Evolutionary conservation across 164 flowering plant species (phyloP), one percentile per base, ranked within the genome.

Genomic region (Stephania yunnanensis): DNA sequence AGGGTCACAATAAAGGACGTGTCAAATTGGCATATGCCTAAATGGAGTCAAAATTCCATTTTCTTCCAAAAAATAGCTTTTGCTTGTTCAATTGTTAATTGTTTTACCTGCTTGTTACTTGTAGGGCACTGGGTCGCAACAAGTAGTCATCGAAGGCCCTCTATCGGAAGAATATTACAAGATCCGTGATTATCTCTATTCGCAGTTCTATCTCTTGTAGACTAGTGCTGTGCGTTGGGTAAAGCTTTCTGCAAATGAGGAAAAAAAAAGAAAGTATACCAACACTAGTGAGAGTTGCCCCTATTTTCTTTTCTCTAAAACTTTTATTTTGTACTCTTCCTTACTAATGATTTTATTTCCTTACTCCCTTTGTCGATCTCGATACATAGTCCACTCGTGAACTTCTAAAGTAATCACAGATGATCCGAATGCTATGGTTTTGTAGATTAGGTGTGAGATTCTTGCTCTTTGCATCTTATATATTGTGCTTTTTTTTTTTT

Each of bases 131-230:
- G 89, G 91, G 46, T 83, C 87, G 58, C 99, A 93, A 80, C 97
- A 93, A 76, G 87, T 95, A 69, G 79, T 93, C 7, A 86, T 95
- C 25, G 99, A 95, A 78, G 97, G 98, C 4, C 98, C 98, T 6
- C 84, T 95, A 25, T 80, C 92, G 1, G 98, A 92, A 79, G 99
- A 95, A 64, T 95, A 93, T 74, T 95, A 92, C 74, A 89, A 88
- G 83, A 92, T 93, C 45, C 83, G 99, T 4, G 97, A 93, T 30
- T 83, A 89, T 75, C 82, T 95, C 4, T 95, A 92, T 79, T 91
- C 97, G 6, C 99, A 95, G 65, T 95, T 90, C 83, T 95, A 93
- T 84, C 81, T 93, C 79, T 84, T 93, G 1, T 94, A 81, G 82
- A 12, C 61, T 55, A 6, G 1, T 15, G 64, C 20, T 15, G 1